Evolutionary conservation across 2,329 filamentous ascomycete species (phyloP), one percentile per base, ranked within the genome.

Genomic region (Dactylonectria estremocensis): DNA sequence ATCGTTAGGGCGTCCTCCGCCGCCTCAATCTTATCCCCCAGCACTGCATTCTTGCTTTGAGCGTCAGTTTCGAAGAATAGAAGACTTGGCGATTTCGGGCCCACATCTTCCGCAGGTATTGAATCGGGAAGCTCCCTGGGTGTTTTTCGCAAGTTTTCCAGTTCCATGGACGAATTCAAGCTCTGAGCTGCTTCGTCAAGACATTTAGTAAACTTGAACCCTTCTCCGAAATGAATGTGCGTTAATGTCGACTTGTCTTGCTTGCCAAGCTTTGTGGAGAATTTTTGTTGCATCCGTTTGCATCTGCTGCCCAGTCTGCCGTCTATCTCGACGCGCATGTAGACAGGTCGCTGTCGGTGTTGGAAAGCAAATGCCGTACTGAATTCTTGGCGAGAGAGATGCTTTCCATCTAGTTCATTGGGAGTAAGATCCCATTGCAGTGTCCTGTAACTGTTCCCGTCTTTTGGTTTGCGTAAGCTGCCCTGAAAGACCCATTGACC

Each of bases 361-460:
- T 64, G 56, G 35, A 67, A 69, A 9, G 67, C 60, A 59, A 67
- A 69, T 5, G 50, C 67, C 14, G 67, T 69, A 22, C 22, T 50
- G 18, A 58, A 64, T 18, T 67, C 67, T 18, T 53, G 60, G 18
- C 56, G 43, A 35, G 55, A 50, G 10, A 53, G n/a, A 35, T 61
- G 64, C n/a, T 46, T 65, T 14, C 22, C 58, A 20, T 66, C 57
- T 22, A 63, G 40, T 14, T 33, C 40, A 49, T 66, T 57, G 40
- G 61, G 57, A 10, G 46, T 66, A 28, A 69, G 53, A 35, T 53
- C 18, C 64, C 59, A 67, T 20, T 67, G 48, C 59, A 67, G 28
- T 7, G 64, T 67, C 5, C 64, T 45, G 18, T 56, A 24, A 22
- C 62, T 53, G 33, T 50, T 24, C n/a, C 55, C 35, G 48, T 57